Evolutionary conservation across 352 stramenopile genomes (phyloP), one percentile per base, ranked within the genome.

Genomic region (Peronosclerospora sorghi): DNA sequence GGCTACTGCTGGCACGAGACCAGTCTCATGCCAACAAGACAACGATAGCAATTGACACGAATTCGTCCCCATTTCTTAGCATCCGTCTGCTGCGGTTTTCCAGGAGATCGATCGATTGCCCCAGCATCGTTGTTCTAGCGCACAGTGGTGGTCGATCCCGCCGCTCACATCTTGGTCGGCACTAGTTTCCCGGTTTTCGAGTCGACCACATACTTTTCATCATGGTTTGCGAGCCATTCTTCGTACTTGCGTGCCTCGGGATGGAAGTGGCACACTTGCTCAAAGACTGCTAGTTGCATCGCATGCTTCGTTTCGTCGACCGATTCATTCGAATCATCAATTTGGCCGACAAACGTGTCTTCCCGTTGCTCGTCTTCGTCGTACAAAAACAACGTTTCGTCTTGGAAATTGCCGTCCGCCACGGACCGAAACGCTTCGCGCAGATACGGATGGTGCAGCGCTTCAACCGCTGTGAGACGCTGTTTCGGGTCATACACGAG

Each of bases 381-480:
- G 41, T 85, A 87, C 23, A 41, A 53, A 14, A 53, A 62, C 8
- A 41, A 35, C 4, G 54, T 49, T 13, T 54, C 58, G n/a, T 35
- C 40, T 24, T 24, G 41, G 15, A 29, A 40, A 17, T 53, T 56
- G 14, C 61, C 58, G 9, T 41, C 48, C 24, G 58, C 42, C 0
- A 62, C 34, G 5, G 68, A 83, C 7, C 68, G 70, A 51, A 87
- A 87, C 2, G 75, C 72, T 21, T 87, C 72, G 7, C 65, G 61
- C 7, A 89, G 39, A 60, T 97, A 99, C 17, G 94, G 80, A 62
- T 99, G 96, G 8, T 86, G 74, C 32, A 99, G 62, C 1, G 95
- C 90, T 54, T 98, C 81, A 23, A 95, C 86, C 0, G 95, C 95
- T 0, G 83, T 97, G 35, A 87, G 50, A 14, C 77, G 73, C 47